These are phyloP conservation scores for Somion occarium DNA, from an alignment of 1,284 basidiomycete genomes.

Conservation along the genomic window DNA sequence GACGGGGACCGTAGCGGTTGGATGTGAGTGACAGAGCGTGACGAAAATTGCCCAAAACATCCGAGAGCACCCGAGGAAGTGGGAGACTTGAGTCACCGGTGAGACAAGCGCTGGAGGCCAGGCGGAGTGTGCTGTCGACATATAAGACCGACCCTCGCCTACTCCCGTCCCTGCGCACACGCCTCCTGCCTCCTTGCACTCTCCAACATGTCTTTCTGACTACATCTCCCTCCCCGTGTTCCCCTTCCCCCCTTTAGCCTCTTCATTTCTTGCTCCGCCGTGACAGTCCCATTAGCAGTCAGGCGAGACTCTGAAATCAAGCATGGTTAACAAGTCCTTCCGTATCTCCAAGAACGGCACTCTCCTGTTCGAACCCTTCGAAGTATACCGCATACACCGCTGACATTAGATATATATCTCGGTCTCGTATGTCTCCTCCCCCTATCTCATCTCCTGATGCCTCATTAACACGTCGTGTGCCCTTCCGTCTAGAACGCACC, in stretches of 20 bases:
- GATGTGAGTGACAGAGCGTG: neutral
- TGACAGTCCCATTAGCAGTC: slow-evolving; percentile 32
- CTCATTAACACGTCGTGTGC: neutral
- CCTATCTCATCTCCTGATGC: slow-evolving; percentile 1
- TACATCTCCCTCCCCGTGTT: slow-evolving; percentile 22
- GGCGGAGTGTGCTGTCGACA: too few relatives aligned
- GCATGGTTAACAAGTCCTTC: slow-evolving; percentile 77
- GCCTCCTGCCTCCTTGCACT: slow-evolving; percentile 16
- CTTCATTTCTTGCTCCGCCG: slow-evolving; percentile 26
- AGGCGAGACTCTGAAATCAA: slow-evolving; percentile 41
- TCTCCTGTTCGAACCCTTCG: slow-evolving; percentile 78
- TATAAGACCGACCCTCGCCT: neutral
- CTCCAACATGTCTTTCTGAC: slow-evolving; percentile 46
- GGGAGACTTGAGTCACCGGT: slow-evolving; percentile 8
- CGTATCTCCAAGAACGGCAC: slow-evolving; percentile 79
- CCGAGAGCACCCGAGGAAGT: slow-evolving; percentile 16
- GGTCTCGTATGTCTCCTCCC: slow-evolving; percentile 24
- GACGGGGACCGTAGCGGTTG: neutral
- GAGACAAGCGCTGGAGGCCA: too few relatives aligned
- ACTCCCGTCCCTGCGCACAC: neutral
- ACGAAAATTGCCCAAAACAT: neutral
- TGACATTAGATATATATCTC: slow-evolving; percentile 26
- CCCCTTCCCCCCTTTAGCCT: slow-evolving; percentile 15
- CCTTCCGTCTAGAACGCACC: slow-evolving; percentile 23
- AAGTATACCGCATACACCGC: slow-evolving; percentile 79